Evolutionary conservation across 768 basidiomycete species (phyloP).

Genomic region (Boletus bicolor): DNA sequence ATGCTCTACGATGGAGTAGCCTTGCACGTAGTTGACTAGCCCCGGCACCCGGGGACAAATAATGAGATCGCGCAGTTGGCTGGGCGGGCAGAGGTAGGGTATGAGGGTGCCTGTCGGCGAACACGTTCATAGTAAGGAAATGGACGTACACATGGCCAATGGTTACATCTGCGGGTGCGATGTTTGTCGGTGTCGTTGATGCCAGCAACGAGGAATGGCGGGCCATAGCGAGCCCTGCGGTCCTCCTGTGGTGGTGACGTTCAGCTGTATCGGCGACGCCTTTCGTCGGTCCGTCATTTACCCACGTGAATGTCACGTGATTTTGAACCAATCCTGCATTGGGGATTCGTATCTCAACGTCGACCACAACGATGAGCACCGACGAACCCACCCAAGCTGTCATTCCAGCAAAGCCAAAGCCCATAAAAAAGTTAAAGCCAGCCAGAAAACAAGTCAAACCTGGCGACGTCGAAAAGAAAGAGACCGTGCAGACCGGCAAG

Average conservation of each 20-base stretch:
- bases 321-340: neutral
- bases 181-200: conserved; percentile 40
- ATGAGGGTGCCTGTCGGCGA: conserved; percentile 9
- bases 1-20: conserved; percentile 55
- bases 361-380: conserved; percentile 30
- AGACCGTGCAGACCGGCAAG: conserved; percentile 88
- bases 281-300: conserved; percentile 15
- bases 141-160: conserved; percentile 62
- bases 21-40: conserved; percentile 59
- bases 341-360: neutral
- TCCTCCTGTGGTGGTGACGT: conserved; percentile 8
- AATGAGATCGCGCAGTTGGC: conserved; percentile 76
- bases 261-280: neutral
- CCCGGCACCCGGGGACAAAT: conserved; percentile 69
- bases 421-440: conserved; percentile 73
- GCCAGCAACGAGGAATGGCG: conserved; percentile 44
- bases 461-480: conserved; percentile 86
- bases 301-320: conserved; percentile 28
- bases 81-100: conserved; percentile 26
- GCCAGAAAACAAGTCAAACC: conserved; percentile 92
- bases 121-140: neutral
- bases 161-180: conserved; percentile 42
- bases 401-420: conserved; percentile 23
- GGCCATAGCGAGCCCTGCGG: conserved; percentile 37
- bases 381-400: conserved; percentile 23